These are phyloP conservation scores for Astragalus membranaceus DNA, from an alignment of 306 rosid species.

Conservation along the genomic window DNA sequence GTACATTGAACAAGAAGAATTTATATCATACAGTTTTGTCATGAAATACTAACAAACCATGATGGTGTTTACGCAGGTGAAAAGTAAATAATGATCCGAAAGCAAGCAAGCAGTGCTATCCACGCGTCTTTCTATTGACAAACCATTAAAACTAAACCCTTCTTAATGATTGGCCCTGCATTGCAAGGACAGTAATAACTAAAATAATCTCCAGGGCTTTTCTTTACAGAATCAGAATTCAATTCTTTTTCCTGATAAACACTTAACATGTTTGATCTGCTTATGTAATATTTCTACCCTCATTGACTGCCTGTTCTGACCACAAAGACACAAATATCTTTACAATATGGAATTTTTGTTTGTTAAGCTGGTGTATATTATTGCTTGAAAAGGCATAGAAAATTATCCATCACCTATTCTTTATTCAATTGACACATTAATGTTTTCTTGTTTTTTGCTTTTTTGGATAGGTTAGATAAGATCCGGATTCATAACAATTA, in stretches of 20 bases:
- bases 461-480: not conserved
- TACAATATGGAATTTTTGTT: not conserved
- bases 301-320: not conserved
- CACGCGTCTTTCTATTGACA: not conserved
- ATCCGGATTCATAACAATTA: not conserved
- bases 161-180: not conserved
- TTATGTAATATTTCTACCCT: not conserved
- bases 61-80: not conserved
- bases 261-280: not conserved
- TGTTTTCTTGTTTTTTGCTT: not conserved
- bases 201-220: not conserved
- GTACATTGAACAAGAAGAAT: not conserved
- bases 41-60: not conserved
- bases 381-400: not conserved
- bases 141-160: not conserved
- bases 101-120: no score
- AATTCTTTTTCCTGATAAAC: not conserved
- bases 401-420: not conserved
- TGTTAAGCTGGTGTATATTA: not conserved
- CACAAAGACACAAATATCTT: not conserved
- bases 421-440: not conserved
- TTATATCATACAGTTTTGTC: not conserved
- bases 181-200: not conserved
- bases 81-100: not conserved
- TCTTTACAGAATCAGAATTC: not conserved